Evolutionary conservation across 1,139 yeast species (phyloP).

Genomic region (Sugiyamaella sp.): DNA sequence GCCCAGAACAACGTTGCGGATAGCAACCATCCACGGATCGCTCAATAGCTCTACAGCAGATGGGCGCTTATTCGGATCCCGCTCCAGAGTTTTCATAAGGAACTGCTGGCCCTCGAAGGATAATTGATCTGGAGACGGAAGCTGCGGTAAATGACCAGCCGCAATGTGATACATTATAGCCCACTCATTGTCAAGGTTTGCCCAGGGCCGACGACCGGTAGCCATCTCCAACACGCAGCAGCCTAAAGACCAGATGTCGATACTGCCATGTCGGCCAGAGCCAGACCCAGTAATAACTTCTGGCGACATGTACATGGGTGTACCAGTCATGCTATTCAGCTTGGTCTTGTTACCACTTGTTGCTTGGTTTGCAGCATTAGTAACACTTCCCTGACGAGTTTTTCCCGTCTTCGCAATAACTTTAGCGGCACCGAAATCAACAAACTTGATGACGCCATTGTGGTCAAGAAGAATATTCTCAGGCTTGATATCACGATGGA

Average conservation of each 20-base stretch:
- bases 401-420: conserved; percentile 77
- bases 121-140: conserved; percentile 79
- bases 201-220: conserved; percentile 59
- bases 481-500: conserved; percentile 95
- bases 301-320: conserved; percentile 99
- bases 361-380: conserved; percentile 19
- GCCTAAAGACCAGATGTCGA: conserved; percentile 72
- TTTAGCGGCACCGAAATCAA: conserved; percentile 97
- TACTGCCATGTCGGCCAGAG: conserved; percentile 68
- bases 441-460: conserved; percentile 91
- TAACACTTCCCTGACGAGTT: conserved; percentile 40
- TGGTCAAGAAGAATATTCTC: conserved; percentile 90
- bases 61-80: conserved; percentile 78
- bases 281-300: conserved; percentile 86
- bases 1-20: conserved; percentile 30
- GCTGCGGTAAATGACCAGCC: conserved; percentile 87
- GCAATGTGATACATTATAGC: conserved; percentile 99
- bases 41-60: conserved; percentile 81
- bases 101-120: conserved; percentile 73
- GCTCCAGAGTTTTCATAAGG: conserved; percentile 74
- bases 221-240: conserved; percentile 96
- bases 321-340: conserved; percentile 73
- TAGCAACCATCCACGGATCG: conserved; percentile 74
- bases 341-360: conserved; percentile 38
- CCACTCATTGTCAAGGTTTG: conserved; percentile 94